These are phyloP conservation scores for Handroanthus guayacan DNA, from an alignment of 257 asterid genomes.

Conservation along the genomic window DNA sequence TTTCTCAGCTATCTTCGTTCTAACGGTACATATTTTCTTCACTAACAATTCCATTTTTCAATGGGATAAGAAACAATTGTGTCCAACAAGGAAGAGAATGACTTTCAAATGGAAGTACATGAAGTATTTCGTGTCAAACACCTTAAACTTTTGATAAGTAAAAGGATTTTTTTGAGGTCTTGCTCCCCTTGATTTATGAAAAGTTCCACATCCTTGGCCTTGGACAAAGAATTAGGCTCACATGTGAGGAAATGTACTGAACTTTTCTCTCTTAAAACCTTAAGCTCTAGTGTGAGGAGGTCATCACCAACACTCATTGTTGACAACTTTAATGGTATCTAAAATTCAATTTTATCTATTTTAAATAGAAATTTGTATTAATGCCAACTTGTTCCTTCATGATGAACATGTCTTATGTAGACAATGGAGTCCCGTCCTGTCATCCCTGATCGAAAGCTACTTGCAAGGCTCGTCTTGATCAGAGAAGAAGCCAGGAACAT, in stretches of 20 bases:
- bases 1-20: constrained; percentile 10
- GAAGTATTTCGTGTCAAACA: background rate
- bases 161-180: background rate
- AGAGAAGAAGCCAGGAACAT: constrained; percentile 98
- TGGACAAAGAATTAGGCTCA: background rate
- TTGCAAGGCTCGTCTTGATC: constrained; percentile 92
- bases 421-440: constrained; percentile 89
- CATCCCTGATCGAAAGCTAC: constrained; percentile 89
- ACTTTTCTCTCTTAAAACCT: constrained; percentile 10
- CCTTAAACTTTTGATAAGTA: background rate
- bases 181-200: background rate
- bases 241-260: background rate
- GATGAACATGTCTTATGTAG: constrained; percentile 48
- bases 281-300: background rate
- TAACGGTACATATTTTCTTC: constrained; percentile 15
- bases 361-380: constrained; percentile 14
- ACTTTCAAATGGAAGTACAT: too few species aligned
- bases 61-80: constrained; percentile 1
- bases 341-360: constrained; percentile 16
- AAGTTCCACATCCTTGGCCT: constrained; percentile 19
- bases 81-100: background rate
- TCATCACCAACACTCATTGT: background rate
- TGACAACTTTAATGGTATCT: background rate
- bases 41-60: constrained; percentile 3
- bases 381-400: constrained; percentile 27